phyloP scores from a whole-genome alignment of 805 yeast genomes.

The Yarrowia sp. region DNA sequence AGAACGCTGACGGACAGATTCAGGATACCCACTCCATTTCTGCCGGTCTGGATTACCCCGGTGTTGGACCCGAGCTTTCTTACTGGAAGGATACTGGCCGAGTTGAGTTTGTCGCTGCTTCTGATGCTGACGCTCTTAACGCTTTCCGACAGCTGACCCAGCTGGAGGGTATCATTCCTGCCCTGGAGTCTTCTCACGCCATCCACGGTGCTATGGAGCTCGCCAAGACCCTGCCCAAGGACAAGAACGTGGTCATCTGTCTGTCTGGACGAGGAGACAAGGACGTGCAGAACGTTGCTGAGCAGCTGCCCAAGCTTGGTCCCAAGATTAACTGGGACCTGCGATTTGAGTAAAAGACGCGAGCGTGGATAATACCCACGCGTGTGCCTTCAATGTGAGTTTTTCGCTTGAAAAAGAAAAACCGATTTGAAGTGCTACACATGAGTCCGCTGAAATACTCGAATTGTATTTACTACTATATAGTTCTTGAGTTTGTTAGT shows the following conservation, averaged over 20 bases:
- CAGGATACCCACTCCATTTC: constrained; percentile 97
- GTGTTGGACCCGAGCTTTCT: constrained; percentile 98
- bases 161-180: constrained; percentile 97
- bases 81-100: constrained; percentile 93
- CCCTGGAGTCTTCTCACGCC: constrained; percentile 96
- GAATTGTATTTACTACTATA: neutral
- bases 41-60: constrained; percentile 98
- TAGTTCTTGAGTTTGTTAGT: constrained; percentile 3
- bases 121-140: constrained; percentile 89
- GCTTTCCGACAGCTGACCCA: constrained; percentile 89
- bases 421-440: neutral
- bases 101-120: constrained; percentile 85
- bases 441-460: constrained; percentile 23
- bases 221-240: constrained; percentile 79
- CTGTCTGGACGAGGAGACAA: constrained; percentile 99
- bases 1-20: constrained; percentile 90
- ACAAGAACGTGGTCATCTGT: constrained; percentile 79
- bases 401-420: neutral
- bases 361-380: constrained; percentile 14
- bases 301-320: constrained; percentile 83
- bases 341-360: constrained; percentile 52
- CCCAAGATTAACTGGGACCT: constrained; percentile 94
- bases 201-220: constrained; percentile 84
- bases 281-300: constrained; percentile 97
- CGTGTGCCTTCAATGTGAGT: constrained; percentile 1